Base-by-base conservation (phyloP, 2,329 filamentous ascomycete species). In the Penicillium sp. region DNA sequence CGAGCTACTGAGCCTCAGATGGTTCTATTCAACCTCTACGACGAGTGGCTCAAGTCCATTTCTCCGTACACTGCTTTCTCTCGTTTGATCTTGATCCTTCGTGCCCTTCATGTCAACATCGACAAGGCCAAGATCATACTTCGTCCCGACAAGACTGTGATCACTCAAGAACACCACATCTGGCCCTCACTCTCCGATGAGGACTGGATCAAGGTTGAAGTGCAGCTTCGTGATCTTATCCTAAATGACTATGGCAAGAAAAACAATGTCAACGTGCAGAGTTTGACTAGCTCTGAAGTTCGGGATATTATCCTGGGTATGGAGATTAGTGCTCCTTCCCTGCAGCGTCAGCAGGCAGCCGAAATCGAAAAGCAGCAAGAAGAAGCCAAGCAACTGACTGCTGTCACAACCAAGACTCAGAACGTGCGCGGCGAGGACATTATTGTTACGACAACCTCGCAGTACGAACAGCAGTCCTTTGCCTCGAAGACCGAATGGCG, bases 181-280 rank as follows among this genome's bases (percentile, higher is more conserved):
- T 99, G 95, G 95, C 95, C 95, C 0, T 89, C 92, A 0, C 81
- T 99, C 58, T 89, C 91, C 0, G 95, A 99, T 66, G 95, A 99
- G 70, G 93, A 97, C 65, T 99, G 95, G 95, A 95, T 99, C 79
- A 97, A 97, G 86, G 92, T 99, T n/a, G 95, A 99, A 83, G 93
- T 93, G 49, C 92, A 96, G 74, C 83, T 99, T 45, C 89, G 95
- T 76, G 95, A 99, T 82, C 82, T 99, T 67, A 99, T 99, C 71
- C 76, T 99, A 68, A 97, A 98, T 69, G 95, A 99, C 75, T 99
- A 99, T 75, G 95, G 95, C 74, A 99, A 98, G 86, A 99, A 99
- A 86, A 99, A 99, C 83, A 99, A 98, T 70, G 95, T 99, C 82
- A 99, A 99, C 71, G 94, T 95, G 13, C 96, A 96, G 16, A 97